Base-by-base conservation (phyloP, 139 green algal species). In the Desmodesmus armatus region DNA sequence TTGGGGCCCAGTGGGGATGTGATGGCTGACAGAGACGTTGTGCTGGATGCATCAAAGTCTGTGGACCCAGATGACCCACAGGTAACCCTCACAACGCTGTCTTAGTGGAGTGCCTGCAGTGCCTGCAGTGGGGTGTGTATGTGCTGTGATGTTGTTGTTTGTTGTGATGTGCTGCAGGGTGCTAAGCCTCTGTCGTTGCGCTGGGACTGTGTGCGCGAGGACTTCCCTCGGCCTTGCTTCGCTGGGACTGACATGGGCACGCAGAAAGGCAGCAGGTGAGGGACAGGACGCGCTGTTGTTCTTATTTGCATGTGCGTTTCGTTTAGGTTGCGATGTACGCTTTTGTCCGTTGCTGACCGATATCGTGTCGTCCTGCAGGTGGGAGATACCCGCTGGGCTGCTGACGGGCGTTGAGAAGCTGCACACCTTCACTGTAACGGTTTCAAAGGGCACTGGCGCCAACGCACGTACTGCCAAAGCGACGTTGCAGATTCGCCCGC, bases 371-470 rank as follows among this genome's bases (percentile, higher is more conserved):
- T n/a, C n/a, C n/a, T n/a, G n/a, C n/a, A 75, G 33, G 7, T 80
- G 73, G 73, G 31, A 37, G 21, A 49, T 80, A 31, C 23, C 53
- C 25, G 73, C 73, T 21, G 29, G 21, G 31, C 49, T 80, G 31
- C 31, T 80, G n/a, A n/a, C n/a, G 47, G 44, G 47, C 21, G 17
- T 49, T 5, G 35, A 67, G 7, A 35, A 27, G 1, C n/a, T 47
- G 13, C 35, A 80, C 3, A 80, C 73, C 33, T 80, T 80, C 73
- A 31, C 31, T 35, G 53, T 80, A 4, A 67, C 73, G 23, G 73
- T 80, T 2, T 43, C 29, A 31, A 80, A 80, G 47, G 73, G 55
- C 73, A 72, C 5, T 3, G 13, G 47, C 7, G 47, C 47, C 47
- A 55, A 7, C 7, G 49, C 67, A 33, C 73, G 73, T 33, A 69